Conservation (phyloP, 805 yeast genomes). For the Wickerhamiella brachini region DNA sequence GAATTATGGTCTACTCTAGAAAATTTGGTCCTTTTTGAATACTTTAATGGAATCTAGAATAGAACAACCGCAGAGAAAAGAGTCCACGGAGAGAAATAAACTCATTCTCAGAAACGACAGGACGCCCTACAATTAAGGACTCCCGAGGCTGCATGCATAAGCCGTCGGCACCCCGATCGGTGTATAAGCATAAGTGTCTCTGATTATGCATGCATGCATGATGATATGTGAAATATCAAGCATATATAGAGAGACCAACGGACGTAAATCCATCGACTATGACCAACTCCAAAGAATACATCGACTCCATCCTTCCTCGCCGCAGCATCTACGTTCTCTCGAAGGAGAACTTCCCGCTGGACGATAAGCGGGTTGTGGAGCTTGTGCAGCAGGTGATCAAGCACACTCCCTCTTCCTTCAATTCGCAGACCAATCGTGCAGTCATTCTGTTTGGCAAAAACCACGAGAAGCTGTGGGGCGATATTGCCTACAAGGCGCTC, state of each 20-base stretch:
- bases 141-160: no score
- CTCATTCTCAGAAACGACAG: no score
- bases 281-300: constrained; percentile 2
- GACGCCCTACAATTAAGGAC: no score
- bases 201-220: not conserved
- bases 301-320: constrained; percentile 24
- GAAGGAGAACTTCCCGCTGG: constrained; percentile 32
- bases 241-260: no score
- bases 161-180: not conserved
- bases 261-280: not conserved
- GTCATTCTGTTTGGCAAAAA: constrained; percentile 33
- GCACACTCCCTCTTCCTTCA: constrained; percentile 39
- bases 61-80: no score
- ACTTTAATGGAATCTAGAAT: no score
- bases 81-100: no score
- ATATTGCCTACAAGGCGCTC: constrained; percentile 24
- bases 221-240: not conserved
- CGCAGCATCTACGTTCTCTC: constrained; percentile 36
- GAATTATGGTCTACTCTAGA: no score
- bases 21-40: no score
- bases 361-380: constrained; percentile 28
- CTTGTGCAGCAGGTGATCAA: constrained; percentile 33
- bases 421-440: constrained; percentile 39
- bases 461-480: constrained; percentile 34
- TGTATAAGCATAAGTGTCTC: not conserved